These are phyloP conservation scores for Domatiomyces globalis DNA, from an alignment of 2,329 filamentous ascomycete species.

Conservation along the genomic window DNA sequence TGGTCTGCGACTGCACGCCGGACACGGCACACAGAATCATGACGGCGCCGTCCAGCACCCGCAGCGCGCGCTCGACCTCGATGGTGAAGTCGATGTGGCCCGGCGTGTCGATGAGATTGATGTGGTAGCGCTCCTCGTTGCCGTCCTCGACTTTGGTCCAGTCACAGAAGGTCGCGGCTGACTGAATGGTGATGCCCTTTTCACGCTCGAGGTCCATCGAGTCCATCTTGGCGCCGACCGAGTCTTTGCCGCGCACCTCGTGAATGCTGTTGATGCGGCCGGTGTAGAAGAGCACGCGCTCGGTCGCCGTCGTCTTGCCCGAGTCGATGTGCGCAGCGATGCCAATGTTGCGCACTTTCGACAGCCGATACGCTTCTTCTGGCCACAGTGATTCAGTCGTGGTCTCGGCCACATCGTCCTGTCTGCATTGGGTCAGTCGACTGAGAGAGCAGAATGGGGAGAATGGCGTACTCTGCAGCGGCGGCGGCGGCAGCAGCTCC, in stretches of 20 bases:
- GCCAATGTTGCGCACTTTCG: constrained; percentile 85
- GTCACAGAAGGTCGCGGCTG: constrained; percentile 92
- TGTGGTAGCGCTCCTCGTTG: constrained; percentile 80
- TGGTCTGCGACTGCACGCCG: constrained; percentile 94
- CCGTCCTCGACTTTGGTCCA: constrained; percentile 73
- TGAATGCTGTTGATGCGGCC: constrained; percentile 94
- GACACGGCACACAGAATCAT: constrained; percentile 98
- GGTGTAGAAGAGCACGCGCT: constrained; percentile 95
- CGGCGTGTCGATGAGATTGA: constrained; percentile 97
- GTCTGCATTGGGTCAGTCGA: constrained; percentile 21
- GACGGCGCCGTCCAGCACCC: constrained; percentile 89
- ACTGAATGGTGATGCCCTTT: constrained; percentile 98
- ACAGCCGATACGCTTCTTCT: constrained; percentile 62
- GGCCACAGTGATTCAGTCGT: constrained; percentile 71
- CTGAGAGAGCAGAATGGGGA: not conserved
- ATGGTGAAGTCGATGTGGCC: constrained; percentile 99
- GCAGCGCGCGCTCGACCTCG: constrained; percentile 86
- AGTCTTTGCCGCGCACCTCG: constrained; percentile 88
- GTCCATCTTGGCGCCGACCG: constrained; percentile 97
- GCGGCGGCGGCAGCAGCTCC: constrained; percentile 30
- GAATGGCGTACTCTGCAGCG: constrained; percentile 24
- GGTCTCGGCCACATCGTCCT: constrained; percentile 45
- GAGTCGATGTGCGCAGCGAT: constrained; percentile 99
- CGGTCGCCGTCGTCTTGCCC: constrained; percentile 91
- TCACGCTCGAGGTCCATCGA: constrained; percentile 98